Evolutionary conservation across 495 filamentous ascomycete species (phyloP).

Genomic region (Annulohypoxylon maeteangense): DNA sequence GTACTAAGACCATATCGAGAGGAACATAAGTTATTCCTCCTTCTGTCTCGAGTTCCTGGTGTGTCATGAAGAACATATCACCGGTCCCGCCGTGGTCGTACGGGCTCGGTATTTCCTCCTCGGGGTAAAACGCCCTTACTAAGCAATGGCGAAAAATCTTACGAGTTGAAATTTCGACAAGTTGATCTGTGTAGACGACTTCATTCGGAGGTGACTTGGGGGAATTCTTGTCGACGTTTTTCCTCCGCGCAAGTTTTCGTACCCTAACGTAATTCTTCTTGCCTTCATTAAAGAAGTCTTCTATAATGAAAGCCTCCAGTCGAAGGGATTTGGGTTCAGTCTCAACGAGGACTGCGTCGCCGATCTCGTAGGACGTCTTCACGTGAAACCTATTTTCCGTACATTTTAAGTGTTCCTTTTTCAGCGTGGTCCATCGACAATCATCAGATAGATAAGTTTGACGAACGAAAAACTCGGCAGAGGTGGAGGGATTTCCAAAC

Average conservation of each 20-base stretch:
- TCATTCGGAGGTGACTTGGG: conserved; percentile 67
- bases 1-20: conserved; percentile 43
- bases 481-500: conserved; percentile 56
- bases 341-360: conserved; percentile 66
- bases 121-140: conserved; percentile 63
- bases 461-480: conserved; percentile 69
- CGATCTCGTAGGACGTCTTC: conserved; percentile 50
- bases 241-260: conserved; percentile 58
- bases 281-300: conserved; percentile 53
- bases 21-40: conserved; percentile 35
- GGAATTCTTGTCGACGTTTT: conserved; percentile 50
- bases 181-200: conserved; percentile 66
- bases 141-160: conserved; percentile 65
- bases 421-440: conserved; percentile 62
- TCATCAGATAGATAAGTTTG: conserved; percentile 69
- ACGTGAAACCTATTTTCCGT: conserved; percentile 34
- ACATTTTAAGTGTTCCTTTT: conserved; percentile 57
- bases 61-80: conserved; percentile 71
- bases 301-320: conserved; percentile 67
- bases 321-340: conserved; percentile 29
- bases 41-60: conserved; percentile 38
- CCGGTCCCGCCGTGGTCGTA: conserved; percentile 71
- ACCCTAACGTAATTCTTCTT: conserved; percentile 51
- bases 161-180: conserved; percentile 50
- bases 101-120: conserved; percentile 63